Conservation (phyloP, 371 early-diverging fungal genomes). For the Haplosporangium sp. region DNA sequence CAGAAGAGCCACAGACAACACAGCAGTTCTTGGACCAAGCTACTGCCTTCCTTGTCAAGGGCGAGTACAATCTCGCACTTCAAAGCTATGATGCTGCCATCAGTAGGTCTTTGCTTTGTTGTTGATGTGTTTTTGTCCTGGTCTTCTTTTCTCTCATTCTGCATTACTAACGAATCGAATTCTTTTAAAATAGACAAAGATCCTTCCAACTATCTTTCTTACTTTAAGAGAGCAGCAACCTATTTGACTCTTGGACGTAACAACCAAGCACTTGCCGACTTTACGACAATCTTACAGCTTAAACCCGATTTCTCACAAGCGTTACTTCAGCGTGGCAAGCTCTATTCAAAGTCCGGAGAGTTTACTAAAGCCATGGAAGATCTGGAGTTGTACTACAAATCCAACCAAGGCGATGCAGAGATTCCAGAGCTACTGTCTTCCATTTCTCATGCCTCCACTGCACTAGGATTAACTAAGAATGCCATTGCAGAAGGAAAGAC, state of each 20-base stretch:
- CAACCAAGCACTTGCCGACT: slow-evolving; percentile 81
- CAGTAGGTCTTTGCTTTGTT: slow-evolving; percentile 56
- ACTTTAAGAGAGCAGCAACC: slow-evolving; percentile 90
- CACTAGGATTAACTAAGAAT: slow-evolving; percentile 56
- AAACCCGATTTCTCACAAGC: slow-evolving; percentile 89
- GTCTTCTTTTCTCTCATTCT: neutral
- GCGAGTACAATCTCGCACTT: slow-evolving; percentile 74
- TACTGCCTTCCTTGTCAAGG: slow-evolving; percentile 66
- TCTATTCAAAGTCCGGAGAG: slow-evolving; percentile 79
- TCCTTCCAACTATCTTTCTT: slow-evolving; percentile 82
- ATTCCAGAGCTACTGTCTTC: slow-evolving; percentile 57
- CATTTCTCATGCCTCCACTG: slow-evolving; percentile 60
- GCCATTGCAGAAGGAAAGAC: slow-evolving; percentile 60
- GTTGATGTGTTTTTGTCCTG: neutral
- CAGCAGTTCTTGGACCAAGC: slow-evolving; percentile 75
- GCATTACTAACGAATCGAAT: neutral
- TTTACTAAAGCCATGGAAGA: slow-evolving; percentile 71
- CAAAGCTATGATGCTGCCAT: slow-evolving; percentile 78
- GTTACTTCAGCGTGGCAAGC: slow-evolving; percentile 81
- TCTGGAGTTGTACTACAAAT: slow-evolving; percentile 57
- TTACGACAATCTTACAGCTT: slow-evolving; percentile 77
- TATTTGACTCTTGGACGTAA: slow-evolving; percentile 81
- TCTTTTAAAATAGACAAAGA: slow-evolving; percentile 63
- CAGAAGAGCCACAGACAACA: slow-evolving; percentile 60
- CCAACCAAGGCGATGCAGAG: slow-evolving; percentile 27